Evolutionary conservation across 441 rosid genomes (phyloP).

Genomic region (Jatropha multifida): DNA sequence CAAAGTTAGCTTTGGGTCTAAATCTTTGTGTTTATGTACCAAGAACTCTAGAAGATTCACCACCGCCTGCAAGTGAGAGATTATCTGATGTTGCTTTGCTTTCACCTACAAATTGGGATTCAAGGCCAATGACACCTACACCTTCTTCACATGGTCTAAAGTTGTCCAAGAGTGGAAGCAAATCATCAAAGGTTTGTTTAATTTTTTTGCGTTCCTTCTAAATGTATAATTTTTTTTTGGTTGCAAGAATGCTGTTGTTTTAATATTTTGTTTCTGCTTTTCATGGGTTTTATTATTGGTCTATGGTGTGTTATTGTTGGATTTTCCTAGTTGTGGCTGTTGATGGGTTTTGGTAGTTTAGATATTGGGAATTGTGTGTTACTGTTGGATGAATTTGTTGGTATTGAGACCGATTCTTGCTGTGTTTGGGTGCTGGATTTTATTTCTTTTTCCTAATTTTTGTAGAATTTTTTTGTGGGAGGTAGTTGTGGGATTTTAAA

Average conservation of each 20-base stretch:
- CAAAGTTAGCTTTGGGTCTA: slow-evolving; percentile 78
- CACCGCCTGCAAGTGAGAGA: slow-evolving; percentile 53
- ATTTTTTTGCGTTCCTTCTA: slow-evolving; percentile 18
- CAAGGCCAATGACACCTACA: slow-evolving; percentile 67
- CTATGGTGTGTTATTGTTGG: slow-evolving; percentile 28
- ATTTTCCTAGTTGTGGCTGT: neutral
- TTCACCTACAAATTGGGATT: slow-evolving; percentile 65
- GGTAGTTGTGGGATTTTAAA: neutral
- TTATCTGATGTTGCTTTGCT: slow-evolving; percentile 82
- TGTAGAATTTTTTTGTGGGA: neutral
- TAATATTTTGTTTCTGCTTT: neutral
- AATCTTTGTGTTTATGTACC: slow-evolving; percentile 87
- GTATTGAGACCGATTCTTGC: neutral
- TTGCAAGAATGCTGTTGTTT: neutral
- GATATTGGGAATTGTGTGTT: neutral
- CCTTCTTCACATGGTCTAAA: slow-evolving; percentile 74
- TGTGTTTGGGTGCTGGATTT: neutral
- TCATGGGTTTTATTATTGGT: slow-evolving; percentile 8
- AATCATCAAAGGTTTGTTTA: slow-evolving; percentile 86
- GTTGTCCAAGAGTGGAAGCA: slow-evolving; percentile 65
- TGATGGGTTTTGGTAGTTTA: neutral
- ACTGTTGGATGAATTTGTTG: neutral
- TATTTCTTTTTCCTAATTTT: neutral
- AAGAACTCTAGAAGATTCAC: slow-evolving; percentile 71
- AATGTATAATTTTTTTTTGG: slow-evolving; percentile 6